Evolutionary conservation across 1,284 basidiomycete species (phyloP), one percentile per base, ranked within the genome.

Genomic region (Boletellus deceptivus): DNA sequence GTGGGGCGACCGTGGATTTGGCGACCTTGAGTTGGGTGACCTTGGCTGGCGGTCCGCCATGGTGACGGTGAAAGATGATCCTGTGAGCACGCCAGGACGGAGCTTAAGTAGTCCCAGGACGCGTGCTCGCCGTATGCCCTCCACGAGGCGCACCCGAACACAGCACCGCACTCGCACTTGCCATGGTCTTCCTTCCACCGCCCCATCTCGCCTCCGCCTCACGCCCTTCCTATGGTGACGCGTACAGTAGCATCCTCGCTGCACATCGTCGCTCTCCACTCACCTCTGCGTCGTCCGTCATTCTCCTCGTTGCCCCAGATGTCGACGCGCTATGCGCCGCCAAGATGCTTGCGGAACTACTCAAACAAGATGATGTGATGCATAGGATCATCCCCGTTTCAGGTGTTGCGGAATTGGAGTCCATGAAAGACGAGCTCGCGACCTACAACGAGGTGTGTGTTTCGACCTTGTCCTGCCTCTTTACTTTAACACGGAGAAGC

Each of bases 291-390:
- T 85, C 88, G 8, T 90, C 89, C 1, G 84, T 95, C 46, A 81
- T 93, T 57, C 79, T 97, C 50, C 83, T 96, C 55, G 89, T 91
- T 42, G 84, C 92, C 4, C 89, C 92, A 11, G 91, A 95, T 64
- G 89, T 95, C 42, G 93, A 97, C 71, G 89, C 91, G 14, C 73
- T 97, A 6, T 95, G 91, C 70, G 93, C 93, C 6, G 84, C 90
- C 5, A 80, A 87, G 43, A 94, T 98, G 78, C 80, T 99, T 41
- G 86, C 87, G n/a, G 85, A 86, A 34, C 75, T 99, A 18, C 84
- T 99, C 70, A 89, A 86, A 57, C 91, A 96, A 59, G 97, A 99
- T 75, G 93, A 97, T 61, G 84, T 99, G 20, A 87, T 90, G 64
- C 89, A 97, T 70, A 83, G 91, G 39, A 83, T 94, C 55, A 86